These are phyloP conservation scores for Pleurotus tuoliensis DNA, from an alignment of 768 basidiomycete species.

Conservation along the genomic window DNA sequence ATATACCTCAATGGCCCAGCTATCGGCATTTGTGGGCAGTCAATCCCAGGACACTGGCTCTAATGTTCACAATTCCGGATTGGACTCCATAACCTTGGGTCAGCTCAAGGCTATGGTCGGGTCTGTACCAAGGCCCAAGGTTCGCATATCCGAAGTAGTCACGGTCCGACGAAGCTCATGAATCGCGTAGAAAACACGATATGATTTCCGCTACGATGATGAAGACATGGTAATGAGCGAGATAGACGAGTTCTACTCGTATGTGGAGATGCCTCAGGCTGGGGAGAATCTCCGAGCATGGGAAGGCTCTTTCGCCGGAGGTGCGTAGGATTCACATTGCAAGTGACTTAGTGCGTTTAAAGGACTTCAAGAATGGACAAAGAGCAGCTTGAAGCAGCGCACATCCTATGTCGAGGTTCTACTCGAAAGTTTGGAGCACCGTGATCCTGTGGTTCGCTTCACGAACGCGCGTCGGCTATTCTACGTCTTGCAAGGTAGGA, in stretches of 20 bases:
- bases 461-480: slow-evolving; percentile 82
- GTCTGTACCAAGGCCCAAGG: slow-evolving; percentile 74
- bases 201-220: slow-evolving; percentile 93
- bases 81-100: slow-evolving; percentile 77
- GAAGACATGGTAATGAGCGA: slow-evolving; percentile 95
- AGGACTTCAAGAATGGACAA: slow-evolving; percentile 67
- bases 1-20: slow-evolving; percentile 14
- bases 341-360: slow-evolving; percentile 7
- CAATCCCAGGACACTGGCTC: slow-evolving; percentile 23
- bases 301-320: slow-evolving; percentile 77
- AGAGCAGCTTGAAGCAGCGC: slow-evolving; percentile 54
- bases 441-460: slow-evolving; percentile 80
- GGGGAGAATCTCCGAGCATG: slow-evolving; percentile 85
- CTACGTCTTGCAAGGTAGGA: slow-evolving; percentile 87
- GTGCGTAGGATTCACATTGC: slow-evolving; percentile 35
- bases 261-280: slow-evolving; percentile 91
- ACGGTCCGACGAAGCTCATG: not conserved
- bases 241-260: slow-evolving; percentile 97
- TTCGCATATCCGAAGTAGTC: slow-evolving; percentile 21
- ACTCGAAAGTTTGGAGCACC: slow-evolving; percentile 84
- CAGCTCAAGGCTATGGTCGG: slow-evolving; percentile 74
- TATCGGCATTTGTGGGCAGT: slow-evolving; percentile 22
- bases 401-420: slow-evolving; percentile 75
- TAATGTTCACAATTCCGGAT: slow-evolving; percentile 32
- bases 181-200: slow-evolving; percentile 69